A percentile compares a stretch with the other conserved stretches of the same genome.
Conservation (phyloP, 768 basidiomycete species). For the Chlorophyllum brunneum region DNA sequence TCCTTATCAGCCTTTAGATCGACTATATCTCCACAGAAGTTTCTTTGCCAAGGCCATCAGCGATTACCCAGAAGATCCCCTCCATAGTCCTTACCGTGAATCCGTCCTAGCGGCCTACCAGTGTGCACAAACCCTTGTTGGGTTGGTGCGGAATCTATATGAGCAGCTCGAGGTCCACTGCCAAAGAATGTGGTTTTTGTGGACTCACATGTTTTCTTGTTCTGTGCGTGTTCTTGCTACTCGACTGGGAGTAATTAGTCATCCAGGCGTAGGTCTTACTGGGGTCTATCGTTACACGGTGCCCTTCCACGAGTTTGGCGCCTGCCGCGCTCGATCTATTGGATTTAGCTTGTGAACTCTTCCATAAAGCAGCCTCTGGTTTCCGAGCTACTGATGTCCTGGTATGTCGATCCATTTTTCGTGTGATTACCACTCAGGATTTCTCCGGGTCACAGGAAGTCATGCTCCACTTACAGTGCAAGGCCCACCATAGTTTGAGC, state of each 20-base stretch:
- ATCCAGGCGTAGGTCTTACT: constrained; percentile 49
- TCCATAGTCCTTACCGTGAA: constrained; percentile 66
- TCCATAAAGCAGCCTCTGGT: constrained; percentile 60
- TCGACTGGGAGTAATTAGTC: constrained; percentile 4
- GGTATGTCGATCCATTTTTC: constrained; percentile 32
- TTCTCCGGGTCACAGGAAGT: constrained; percentile 42
- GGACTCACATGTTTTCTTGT: constrained; percentile 64
- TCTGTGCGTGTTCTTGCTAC: constrained; percentile 39
- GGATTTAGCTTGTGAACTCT: constrained; percentile 71
- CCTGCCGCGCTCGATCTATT: constrained; percentile 69
- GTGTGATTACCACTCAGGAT: constrained; percentile 1
- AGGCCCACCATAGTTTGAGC: constrained; percentile 59
- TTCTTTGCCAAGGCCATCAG: constrained; percentile 71
- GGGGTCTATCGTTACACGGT: constrained; percentile 72
- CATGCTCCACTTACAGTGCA: constrained; percentile 59
- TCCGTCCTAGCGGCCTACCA: constrained; percentile 72
- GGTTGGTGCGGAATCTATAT: constrained; percentile 63
- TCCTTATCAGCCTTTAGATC: constrained; percentile 34
- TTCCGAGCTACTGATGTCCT: constrained; percentile 63
- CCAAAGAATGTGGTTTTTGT: constrained; percentile 61
- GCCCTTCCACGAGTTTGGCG: constrained; percentile 73
- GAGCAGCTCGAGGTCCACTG: constrained; percentile 57
- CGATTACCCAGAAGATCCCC: constrained; percentile 69
- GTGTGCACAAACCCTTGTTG: constrained; percentile 65
- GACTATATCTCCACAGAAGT: constrained; percentile 66